Base-by-base conservation (phyloP, 1,139 yeast species). In the Debaryomyces coudertii region DNA sequence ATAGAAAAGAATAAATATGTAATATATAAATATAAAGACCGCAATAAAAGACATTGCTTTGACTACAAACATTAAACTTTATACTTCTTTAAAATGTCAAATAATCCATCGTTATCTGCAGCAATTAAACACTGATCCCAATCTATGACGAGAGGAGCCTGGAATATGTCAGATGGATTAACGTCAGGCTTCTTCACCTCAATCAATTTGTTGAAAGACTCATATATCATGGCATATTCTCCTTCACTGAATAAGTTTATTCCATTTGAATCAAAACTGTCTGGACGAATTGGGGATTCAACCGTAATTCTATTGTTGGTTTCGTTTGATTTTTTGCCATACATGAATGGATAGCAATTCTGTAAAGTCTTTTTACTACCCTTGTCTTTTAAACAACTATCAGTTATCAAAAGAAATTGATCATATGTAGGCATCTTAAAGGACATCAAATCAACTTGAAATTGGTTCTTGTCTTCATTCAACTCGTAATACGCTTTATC, bases 41-140 rank as follows among this genome's bases (percentile, higher is more conserved):
- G 18, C 16, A 16, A 7, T 22, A 12, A 15, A 6, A 11, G 33
- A 14, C 11, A 29, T 12, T 5, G 16, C 11, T 14, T 27, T n/a
- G 4, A 20, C 20, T 5, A 11, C 31, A 12, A 16, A 5, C 9
- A 5, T 14, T 29, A 47, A 24, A 44, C 29, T 9, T 36, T 46
- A 53, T 73, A 74, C 53, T 68, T 68, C 11, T 57, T 54, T 50
- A 75, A 66, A 23, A 75, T 61, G 12, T 46, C 48, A 15, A 57
- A 50, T 48, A 75, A 63, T 2, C 72, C 68, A 23, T 53, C 53
- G 50, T 68, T 76, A 52, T 73, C 75, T 42, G 66, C 66, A 16
- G 78, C 80, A 50, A 74, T 68, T 50, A 69, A 46, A 52, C 69
- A 66, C 52, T 73, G 78, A 54, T 75, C 80, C 80, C 80, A 75